phyloP scores from a whole-genome alignment of 768 basidiomycete genomes.

The Phylloporus rhodoxanthus region DNA sequence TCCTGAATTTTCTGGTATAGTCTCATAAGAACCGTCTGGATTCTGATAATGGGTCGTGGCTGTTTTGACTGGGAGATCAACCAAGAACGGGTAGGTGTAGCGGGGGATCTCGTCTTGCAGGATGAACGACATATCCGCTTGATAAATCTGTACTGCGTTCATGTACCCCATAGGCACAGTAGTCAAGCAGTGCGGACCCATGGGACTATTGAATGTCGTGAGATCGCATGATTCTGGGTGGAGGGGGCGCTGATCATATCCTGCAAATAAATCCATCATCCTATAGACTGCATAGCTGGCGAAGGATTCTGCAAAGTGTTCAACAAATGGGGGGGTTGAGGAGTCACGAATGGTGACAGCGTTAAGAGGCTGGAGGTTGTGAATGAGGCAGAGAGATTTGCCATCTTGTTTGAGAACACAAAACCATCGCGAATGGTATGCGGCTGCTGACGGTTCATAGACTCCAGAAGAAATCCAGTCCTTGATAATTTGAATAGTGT shows the following conservation, averaged over 20 bases:
- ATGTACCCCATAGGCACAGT: slow-evolving; percentile 37
- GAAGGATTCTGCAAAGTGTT: neutral
- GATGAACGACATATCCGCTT: slow-evolving; percentile 35
- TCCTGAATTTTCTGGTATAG: slow-evolving; percentile 33
- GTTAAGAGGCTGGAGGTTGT: no score
- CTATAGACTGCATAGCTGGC: neutral
- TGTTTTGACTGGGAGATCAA: slow-evolving; percentile 35
- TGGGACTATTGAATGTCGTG: slow-evolving; percentile 37
- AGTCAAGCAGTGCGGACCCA: neutral
- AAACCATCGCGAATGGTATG: no score
- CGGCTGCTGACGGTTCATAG: no score
- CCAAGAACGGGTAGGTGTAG: slow-evolving; percentile 32
- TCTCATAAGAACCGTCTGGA: slow-evolving; percentile 29
- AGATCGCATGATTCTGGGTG: slow-evolving; percentile 20
- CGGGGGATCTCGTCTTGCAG: slow-evolving; percentile 37
- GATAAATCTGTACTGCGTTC: slow-evolving; percentile 36
- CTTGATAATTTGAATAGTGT: no score
- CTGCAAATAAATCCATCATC: slow-evolving; percentile 1
- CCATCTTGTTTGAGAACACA: no score
- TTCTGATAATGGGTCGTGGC: slow-evolving; percentile 27
- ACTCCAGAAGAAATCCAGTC: no score
- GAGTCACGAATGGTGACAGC: neutral
- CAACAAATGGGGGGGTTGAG: neutral
- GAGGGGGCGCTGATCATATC: neutral
- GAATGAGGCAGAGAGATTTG: no score